Evolutionary conservation across 2,329 filamentous ascomycete genomes (phyloP), one percentile per base, ranked within the genome.

Genomic region (Clonostachys rhizophaga): DNA sequence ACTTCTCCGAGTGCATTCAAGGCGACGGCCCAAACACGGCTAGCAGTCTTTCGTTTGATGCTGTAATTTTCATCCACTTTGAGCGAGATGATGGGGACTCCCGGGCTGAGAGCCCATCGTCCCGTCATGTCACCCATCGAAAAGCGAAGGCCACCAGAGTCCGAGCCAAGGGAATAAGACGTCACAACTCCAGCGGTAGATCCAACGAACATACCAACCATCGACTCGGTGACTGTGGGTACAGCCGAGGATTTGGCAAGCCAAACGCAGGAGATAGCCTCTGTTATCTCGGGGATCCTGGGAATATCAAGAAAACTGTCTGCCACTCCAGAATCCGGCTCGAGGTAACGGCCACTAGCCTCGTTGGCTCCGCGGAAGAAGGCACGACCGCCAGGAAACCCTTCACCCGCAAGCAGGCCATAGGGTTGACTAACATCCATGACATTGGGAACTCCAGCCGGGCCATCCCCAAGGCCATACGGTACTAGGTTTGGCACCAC

Each of bases 1-100:
- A 96, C 73, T 63, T 99, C 94, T 2, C 94, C 94, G 9, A 99
- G 73, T 0, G 94, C 92, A 62, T 99, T 99, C 45, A 99, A 68
- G n/a, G 83, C 89, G 40, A 92, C 86, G n/a, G 89, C 90, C 90
- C 91, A 97, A 12, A 94, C 79, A 30, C 91, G 84, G 12, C 81
- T 79, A 44, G 84, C 73, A 5, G 78, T 71, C 60, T 85, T 84
- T 33, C 91, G 84, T 55, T 83, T 85, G 24, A 76, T 65, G 43
- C 78, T 91, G 64, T 91, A 94, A 45, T 82, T 82, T 30, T 96
- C 91, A 58, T 99, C 94, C 7, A 96, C 80, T 41, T 81, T 81
- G 50, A 99, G 82, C 2, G 83, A 81, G 46, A 96, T 79, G 51
- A 99, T 94, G 0, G 94, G 94, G 4, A 97, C 91, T 39, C 94